Evolutionary conservation across 78 protist genomes (phyloP).

Genomic region (Dictyostelium capitatum): DNA sequence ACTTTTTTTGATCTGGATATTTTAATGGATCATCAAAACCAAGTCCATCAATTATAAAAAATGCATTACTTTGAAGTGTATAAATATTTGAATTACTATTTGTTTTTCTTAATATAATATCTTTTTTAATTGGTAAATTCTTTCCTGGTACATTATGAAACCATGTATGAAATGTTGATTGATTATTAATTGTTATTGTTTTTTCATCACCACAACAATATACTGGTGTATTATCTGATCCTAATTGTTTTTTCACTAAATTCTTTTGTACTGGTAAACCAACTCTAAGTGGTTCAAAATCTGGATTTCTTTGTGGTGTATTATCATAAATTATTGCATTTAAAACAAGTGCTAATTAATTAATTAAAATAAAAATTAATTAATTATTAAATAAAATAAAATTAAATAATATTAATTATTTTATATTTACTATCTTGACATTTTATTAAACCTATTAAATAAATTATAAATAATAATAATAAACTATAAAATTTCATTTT

Average conservation of each 20-base stretch:
- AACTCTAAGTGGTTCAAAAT: slow-evolving; percentile 17
- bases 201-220: slow-evolving; percentile 18
- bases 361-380: background rate
- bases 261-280: background rate
- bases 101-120: background rate
- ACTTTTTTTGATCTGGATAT: background rate
- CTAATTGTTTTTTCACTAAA: background rate
- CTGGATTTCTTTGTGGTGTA: slow-evolving; percentile 6
- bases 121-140: slow-evolving; percentile 17
- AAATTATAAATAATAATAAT: no score
- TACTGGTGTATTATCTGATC: slow-evolving; percentile 19
- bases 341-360: background rate
- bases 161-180: slow-evolving; percentile 31
- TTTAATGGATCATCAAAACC: slow-evolving; percentile 7
- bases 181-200: background rate
- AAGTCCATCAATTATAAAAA: slow-evolving; percentile 45
- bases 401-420: background rate
- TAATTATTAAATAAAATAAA: background rate
- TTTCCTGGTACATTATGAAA: slow-evolving; percentile 5
- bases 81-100: background rate
- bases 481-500: no score
- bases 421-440: no score
- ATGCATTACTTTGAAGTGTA: background rate
- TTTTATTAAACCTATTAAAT: no score
- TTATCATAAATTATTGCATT: slow-evolving; percentile 34